These are phyloP conservation scores for Tolypocladium amazonense DNA, from an alignment of 2,329 filamentous ascomycete genomes.

Conservation along the genomic window DNA sequence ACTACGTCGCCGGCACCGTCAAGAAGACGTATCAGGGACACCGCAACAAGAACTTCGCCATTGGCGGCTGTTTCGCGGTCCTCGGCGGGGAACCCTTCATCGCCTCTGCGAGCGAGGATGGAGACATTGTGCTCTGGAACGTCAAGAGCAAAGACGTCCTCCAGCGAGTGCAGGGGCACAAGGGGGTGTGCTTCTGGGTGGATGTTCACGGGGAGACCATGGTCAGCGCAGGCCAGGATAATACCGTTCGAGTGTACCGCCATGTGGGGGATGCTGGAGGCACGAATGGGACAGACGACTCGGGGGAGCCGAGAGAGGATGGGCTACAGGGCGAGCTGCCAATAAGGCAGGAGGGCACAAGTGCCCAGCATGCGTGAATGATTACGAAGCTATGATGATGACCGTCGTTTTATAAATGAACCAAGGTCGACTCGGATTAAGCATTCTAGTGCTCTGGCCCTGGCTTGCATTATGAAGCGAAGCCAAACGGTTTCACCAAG, in stretches of 20 bases:
- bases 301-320: slow-evolving; percentile 34
- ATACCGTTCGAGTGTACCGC: slow-evolving; percentile 39
- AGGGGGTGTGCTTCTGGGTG: slow-evolving; percentile 55
- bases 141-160: slow-evolving; percentile 75
- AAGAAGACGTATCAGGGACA: slow-evolving; percentile 98
- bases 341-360: slow-evolving; percentile 27
- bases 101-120: slow-evolving; percentile 79
- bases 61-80: slow-evolving; percentile 75
- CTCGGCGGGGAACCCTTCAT: slow-evolving; percentile 46
- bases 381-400: not conserved
- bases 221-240: slow-evolving; percentile 47
- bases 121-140: slow-evolving; percentile 80
- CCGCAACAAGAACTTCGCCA: slow-evolving; percentile 69
- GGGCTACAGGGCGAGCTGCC: slow-evolving; percentile 45
- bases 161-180: slow-evolving; percentile 48
- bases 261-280: slow-evolving; percentile 11
- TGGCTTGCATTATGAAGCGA: not conserved
- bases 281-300: slow-evolving; percentile 8
- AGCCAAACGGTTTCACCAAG: no score
- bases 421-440: not conserved
- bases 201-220: slow-evolving; percentile 46
- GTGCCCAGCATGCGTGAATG: slow-evolving; percentile 19
- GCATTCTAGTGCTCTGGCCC: not conserved
- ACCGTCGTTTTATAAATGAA: not conserved
- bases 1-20: slow-evolving; percentile 82